Evolutionary conservation across 2,329 filamentous ascomycete species (phyloP).

Genomic region (Reticulascus tulasneorum): DNA sequence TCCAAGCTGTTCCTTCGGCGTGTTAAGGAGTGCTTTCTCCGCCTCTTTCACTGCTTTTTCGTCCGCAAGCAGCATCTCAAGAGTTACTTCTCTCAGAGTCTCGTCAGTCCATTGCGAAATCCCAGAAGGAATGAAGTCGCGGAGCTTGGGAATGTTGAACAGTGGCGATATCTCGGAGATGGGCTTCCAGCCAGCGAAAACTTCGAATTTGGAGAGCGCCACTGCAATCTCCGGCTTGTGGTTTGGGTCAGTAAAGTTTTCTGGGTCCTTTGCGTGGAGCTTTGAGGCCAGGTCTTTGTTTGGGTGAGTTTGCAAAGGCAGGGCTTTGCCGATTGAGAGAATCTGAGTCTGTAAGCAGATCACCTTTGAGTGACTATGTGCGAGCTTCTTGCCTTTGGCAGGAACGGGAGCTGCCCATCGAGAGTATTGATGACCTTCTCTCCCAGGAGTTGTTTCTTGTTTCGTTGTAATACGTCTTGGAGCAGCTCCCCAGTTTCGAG

Average conservation of each 20-base stretch:
- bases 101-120: constrained; percentile 50
- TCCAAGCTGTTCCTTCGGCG: constrained; percentile 44
- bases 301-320: constrained; percentile 72
- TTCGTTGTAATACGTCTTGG: constrained; percentile 57
- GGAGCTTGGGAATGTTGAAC: constrained; percentile 52
- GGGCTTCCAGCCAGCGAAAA: constrained; percentile 72
- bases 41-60: constrained; percentile 48
- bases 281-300: constrained; percentile 63
- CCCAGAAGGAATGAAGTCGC: constrained; percentile 45
- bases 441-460: constrained; percentile 62
- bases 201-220: constrained; percentile 67
- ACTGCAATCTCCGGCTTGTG: constrained; percentile 80
- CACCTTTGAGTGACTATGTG: constrained; percentile 4
- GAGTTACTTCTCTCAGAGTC: constrained; percentile 52
- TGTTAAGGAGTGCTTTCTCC: constrained; percentile 45
- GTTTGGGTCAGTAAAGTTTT: constrained; percentile 66
- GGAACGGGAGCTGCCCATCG: constrained; percentile 59
- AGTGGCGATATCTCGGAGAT: constrained; percentile 55
- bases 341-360: constrained; percentile 36
- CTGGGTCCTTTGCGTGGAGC: constrained; percentile 60
- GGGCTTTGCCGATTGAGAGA: constrained; percentile 69
- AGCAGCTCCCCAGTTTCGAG: constrained; percentile 60
- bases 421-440: constrained; percentile 59
- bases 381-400: constrained; percentile 55
- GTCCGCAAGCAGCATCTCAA: constrained; percentile 50